Conservation (phyloP, 2,329 filamentous ascomycete species). For the Colletotrichum neosansevieriae region DNA sequence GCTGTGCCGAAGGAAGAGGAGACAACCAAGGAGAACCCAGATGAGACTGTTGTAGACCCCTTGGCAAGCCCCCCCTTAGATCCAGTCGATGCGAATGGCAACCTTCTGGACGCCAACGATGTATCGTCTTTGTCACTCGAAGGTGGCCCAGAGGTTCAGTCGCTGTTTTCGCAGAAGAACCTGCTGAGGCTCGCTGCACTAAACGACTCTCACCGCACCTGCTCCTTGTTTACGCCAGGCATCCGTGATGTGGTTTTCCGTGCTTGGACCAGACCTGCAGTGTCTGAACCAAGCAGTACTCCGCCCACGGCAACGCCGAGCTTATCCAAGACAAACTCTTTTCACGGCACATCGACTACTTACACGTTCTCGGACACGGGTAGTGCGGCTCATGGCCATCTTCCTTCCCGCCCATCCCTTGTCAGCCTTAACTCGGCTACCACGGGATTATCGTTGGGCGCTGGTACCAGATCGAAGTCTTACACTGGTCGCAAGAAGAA, state of each 20-base stretch:
- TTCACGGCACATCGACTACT: constrained; percentile 69
- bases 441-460: constrained; percentile 73
- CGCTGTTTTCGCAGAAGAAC: constrained; percentile 96
- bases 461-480: constrained; percentile 68
- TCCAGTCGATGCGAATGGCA: constrained; percentile 84
- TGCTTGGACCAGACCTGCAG: constrained; percentile 86
- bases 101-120: constrained; percentile 79
- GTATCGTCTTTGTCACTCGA: constrained; percentile 84
- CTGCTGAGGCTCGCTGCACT: constrained; percentile 84
- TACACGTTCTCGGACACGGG: constrained; percentile 81
- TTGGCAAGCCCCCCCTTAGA: constrained; percentile 84
- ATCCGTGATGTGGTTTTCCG: constrained; percentile 91
- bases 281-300: constrained; percentile 66
- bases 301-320: constrained; percentile 63
- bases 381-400: constrained; percentile 71
- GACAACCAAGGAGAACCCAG: constrained; percentile 59
- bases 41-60: constrained; percentile 80
- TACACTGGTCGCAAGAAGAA: constrained; percentile 81
- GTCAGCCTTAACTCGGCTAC: constrained; percentile 71
- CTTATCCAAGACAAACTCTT: constrained; percentile 73
- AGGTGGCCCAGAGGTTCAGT: constrained; percentile 83
- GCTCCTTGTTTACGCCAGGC: constrained; percentile 92
- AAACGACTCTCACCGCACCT: constrained; percentile 87
- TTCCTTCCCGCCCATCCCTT: constrained; percentile 77
- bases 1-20: constrained; percentile 76